phyloP scores from a whole-genome alignment of 768 basidiomycete species.

The Boletellus sp. region DNA sequence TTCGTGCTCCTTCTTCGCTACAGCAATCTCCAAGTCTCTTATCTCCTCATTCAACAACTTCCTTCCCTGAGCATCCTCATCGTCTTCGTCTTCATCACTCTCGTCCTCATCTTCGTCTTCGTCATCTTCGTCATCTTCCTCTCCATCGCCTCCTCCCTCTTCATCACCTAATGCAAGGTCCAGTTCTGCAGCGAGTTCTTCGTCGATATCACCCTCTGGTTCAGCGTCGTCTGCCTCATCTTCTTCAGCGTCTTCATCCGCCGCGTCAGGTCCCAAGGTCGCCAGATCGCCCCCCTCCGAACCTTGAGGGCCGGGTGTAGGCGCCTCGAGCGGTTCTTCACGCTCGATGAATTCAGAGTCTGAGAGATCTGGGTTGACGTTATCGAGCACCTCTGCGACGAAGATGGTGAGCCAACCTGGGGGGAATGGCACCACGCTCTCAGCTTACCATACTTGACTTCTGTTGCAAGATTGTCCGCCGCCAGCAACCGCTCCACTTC shows the following conservation, averaged over 20 bases:
- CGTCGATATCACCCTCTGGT: slow-evolving; percentile 78
- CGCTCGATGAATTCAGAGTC: slow-evolving; percentile 84
- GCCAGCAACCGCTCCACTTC: slow-evolving; percentile 86
- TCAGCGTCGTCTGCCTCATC: slow-evolving; percentile 59
- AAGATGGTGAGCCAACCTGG: neutral
- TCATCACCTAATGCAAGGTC: slow-evolving; percentile 76
- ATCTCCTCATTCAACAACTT: slow-evolving; percentile 87
- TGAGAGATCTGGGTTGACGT: slow-evolving; percentile 86
- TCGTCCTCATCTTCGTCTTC: slow-evolving; percentile 46
- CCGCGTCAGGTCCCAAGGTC: slow-evolving; percentile 51
- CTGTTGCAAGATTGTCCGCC: slow-evolving; percentile 69
- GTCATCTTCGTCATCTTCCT: slow-evolving; percentile 67
- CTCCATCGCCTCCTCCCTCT: slow-evolving; percentile 57
- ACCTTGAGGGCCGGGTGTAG: slow-evolving; percentile 64
- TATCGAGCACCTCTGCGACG: slow-evolving; percentile 71
- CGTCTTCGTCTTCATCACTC: slow-evolving; percentile 73
- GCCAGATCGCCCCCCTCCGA: slow-evolving; percentile 64
- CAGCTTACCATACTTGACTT: slow-evolving; percentile 71
- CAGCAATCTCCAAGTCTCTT: slow-evolving; percentile 81
- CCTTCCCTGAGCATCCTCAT: slow-evolving; percentile 73
- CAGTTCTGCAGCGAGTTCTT: slow-evolving; percentile 83
- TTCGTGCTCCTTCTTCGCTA: slow-evolving; percentile 80
- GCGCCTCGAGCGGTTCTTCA: slow-evolving; percentile 56
- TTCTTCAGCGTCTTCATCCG: slow-evolving; percentile 57
- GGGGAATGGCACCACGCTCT: neutral